Percentiles rank a stretch among this genome's conserved stretches.
phyloP scores from a whole-genome alignment of 805 yeast genomes.

The Candida schatavii region DNA sequence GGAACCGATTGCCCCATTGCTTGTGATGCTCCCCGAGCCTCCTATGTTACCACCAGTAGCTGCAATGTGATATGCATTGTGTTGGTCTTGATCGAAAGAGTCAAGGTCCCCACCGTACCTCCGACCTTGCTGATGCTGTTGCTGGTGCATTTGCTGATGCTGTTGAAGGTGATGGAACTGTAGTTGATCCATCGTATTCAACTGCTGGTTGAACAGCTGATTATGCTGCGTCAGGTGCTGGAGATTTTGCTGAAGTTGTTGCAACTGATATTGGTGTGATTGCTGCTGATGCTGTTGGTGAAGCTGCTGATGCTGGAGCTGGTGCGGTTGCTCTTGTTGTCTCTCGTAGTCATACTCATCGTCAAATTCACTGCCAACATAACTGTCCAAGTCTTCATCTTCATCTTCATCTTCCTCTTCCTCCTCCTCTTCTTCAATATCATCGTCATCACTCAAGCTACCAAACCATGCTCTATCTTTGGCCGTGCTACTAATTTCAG shows the following conservation, averaged over 20 bases:
- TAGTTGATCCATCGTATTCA: not conserved
- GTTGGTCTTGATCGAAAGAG: conserved; percentile 1
- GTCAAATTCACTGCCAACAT: conserved; percentile 29
- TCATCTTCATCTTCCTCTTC: conserved; percentile 24
- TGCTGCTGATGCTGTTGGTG: conserved; percentile 7
- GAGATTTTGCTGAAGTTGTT: not conserved
- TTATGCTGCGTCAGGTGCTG: conserved; percentile 1
- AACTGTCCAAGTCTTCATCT: conserved; percentile 18
- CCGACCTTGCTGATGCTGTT: conserved; percentile 6
- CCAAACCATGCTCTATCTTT: conserved; percentile 8
- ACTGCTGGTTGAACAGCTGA: not conserved
- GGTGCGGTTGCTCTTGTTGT: conserved; percentile 7
- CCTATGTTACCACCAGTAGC: not conserved
- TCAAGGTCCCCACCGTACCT: not conserved
- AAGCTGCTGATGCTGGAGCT: conserved; percentile 8
- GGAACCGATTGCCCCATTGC: not conserved
- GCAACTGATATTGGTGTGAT: not conserved
- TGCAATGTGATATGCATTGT: not conserved
- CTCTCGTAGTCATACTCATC: conserved; percentile 18
- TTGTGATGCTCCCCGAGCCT: not conserved
- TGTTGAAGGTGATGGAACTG: conserved; percentile 18
- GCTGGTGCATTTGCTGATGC: conserved; percentile 16
- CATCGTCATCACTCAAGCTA: conserved; percentile 21
- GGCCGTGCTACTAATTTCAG: not conserved
- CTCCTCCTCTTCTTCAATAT: conserved; percentile 19